A percentile compares a stretch with the other conserved stretches of the same genome.
phyloP scores from a whole-genome alignment of 176 grass and related monocot genomes.

The Pharus latifolius region DNA sequence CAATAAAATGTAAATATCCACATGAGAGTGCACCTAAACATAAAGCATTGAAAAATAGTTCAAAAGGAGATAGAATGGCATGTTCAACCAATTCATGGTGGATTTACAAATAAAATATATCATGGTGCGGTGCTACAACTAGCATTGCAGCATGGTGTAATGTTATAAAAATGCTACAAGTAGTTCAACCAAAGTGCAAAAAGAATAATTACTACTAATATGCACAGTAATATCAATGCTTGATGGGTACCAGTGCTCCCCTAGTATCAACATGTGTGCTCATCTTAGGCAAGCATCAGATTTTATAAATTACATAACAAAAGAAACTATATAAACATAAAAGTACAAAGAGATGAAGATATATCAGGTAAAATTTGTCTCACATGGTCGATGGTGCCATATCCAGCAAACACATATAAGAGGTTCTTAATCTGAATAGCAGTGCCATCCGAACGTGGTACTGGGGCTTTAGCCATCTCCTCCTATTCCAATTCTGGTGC shows the following conservation, averaged over 20 bases:
- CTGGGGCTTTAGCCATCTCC: conserved; percentile 80
- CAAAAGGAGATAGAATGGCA: background rate
- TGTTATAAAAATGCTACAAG: background rate
- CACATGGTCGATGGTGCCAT: conserved; percentile 90
- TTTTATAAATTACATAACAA: background rate
- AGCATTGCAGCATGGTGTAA: background rate
- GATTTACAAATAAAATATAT: background rate
- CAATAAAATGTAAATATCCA: conserved; percentile 91
- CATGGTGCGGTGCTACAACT: background rate
- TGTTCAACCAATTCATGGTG: background rate
- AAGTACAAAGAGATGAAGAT: background rate
- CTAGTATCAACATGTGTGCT: background rate
- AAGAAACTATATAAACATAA: background rate
- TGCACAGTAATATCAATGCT: background rate
- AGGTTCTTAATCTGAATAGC: conserved; percentile 93
- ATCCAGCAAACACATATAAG: conserved; percentile 97
- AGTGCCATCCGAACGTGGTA: conserved; percentile 73
- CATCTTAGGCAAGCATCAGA: background rate
- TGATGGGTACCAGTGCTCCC: background rate
- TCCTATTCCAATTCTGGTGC: conserved; percentile 74
- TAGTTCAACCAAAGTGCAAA: background rate
- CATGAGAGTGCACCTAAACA: conserved; percentile 89
- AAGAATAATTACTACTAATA: background rate
- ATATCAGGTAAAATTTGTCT: conserved; percentile 28
- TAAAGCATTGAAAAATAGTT: background rate